Evolutionary conservation across 164 flowering plant species (phyloP), one percentile per base, ranked within the genome.

Genomic region (Vitis amurensis): DNA sequence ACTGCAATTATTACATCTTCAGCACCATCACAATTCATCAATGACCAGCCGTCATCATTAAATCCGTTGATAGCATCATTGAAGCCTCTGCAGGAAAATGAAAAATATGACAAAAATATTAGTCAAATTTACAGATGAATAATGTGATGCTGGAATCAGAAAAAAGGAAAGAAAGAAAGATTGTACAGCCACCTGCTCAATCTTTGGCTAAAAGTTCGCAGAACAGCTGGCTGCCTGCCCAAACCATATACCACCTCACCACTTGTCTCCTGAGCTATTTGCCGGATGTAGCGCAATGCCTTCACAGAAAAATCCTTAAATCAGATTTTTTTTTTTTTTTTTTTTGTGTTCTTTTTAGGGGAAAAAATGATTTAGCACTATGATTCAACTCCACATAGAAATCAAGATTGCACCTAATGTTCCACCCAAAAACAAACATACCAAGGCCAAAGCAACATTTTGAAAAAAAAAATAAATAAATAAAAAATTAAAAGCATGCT

Each of bases 161-260:
- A 15, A 50, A 66, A 11, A 47, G 10, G 17, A 66, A 16, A 44
- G 69, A 17, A 61, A 8, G 27, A 74, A 56, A 27, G 19, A 31
- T 64, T 14, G 48, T 58, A 3, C 47, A 29, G 50, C 68, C 61
- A 92, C 99, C 98, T 89, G 91, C 87, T 89, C 77, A 94, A 77
- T 78, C 94, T 82, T 82, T 92, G 98, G 83, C 97, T 92, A 71
- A 92, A 94, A 63, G 92, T 87, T 69, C 99, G 85, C 27, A 94
- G 78, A 71, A 94, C 95, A 76, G 99, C 96, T 4, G 99, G 99
- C 75, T 94, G 99, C 81, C 98, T 86, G 55, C 99, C 97, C 73
- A 90, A 75, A 70, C 92, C 84, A 81, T 91, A 92, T 17, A 87
- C 89, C 37, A 88, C 91, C 68, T 94, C 99, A 12, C 97, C 94